Base-by-base conservation (phyloP, 2,329 filamentous ascomycete species). In the Fusarium lateritium region DNA sequence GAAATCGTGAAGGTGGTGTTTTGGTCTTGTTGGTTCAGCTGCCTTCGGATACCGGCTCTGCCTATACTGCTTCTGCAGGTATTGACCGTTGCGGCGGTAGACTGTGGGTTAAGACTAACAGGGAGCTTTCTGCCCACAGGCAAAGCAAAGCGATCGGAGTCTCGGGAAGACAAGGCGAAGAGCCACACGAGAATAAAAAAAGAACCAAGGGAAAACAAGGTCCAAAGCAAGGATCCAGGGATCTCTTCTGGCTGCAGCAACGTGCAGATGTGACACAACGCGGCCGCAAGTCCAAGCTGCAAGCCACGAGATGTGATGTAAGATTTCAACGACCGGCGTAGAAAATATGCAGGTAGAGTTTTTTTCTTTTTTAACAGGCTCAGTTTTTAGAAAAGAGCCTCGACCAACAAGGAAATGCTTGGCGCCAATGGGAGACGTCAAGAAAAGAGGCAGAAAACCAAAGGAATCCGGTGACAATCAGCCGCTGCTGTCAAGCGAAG, bases 281-380 rank as follows among this genome's bases (percentile, higher is more conserved):
- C 31, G 38, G 51, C 39, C 46, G 31, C 57, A 45, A 65, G 56
- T 61, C 42, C 45, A 46, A 69, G 60, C 54, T 69, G 66, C 66
- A 69, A 56, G 62, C 44, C 53, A 65, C 67, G 56, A 49, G 59
- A 63, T 69, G 66, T 69, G 67, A 69, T 70, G 54, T 47, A 68
- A 68, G 62, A 56, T 50, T 69, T 50, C 60, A 70, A 70, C 54
- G 64, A 62, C 67, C 55, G 62, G 67, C 67, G 67, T 60, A 62
- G 57, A 70, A 62, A 46, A 65, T 31, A 31, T 31, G 28, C 28
- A 38, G 55, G 52, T 50, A 51, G 34, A 31, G n/a, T 39, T 43
- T 28, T n/a, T 19, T 33, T 43, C 31, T n/a, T 19, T 33, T 28
- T 36, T 15, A 17, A 26, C 42, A 38, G 40, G 33, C 34, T 31